A percentile compares a stretch with the other conserved stretches of the same genome.
phyloP scores from a whole-genome alignment of 75 land plant genomes.

The Chamaecyparis obtusa region DNA sequence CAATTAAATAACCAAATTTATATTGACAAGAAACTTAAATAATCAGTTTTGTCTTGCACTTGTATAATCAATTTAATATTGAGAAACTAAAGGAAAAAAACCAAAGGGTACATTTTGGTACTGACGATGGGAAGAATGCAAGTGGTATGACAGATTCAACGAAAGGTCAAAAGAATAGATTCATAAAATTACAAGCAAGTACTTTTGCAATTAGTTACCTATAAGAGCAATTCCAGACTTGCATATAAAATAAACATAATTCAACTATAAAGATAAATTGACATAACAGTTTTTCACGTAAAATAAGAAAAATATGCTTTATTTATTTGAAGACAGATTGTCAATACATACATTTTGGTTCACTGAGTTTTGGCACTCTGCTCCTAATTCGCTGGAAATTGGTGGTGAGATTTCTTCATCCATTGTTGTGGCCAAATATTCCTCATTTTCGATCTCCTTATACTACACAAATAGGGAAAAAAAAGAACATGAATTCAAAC shows the following conservation, averaged over 20 bases:
- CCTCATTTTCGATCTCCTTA: background rate
- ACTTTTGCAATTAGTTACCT: background rate
- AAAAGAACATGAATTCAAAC: background rate
- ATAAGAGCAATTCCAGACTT: background rate
- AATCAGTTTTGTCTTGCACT: no score
- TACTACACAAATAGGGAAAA: background rate
- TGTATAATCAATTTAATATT: no score
- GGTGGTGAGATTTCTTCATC: background rate
- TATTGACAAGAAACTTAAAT: no score
- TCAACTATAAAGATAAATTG: background rate
- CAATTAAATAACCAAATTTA: no score
- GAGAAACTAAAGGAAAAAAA: background rate
- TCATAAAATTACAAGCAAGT: background rate
- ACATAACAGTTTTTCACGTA: background rate
- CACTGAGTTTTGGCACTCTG: background rate
- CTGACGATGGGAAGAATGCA: background rate
- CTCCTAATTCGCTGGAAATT: constrained; percentile 6
- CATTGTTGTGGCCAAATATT: background rate
- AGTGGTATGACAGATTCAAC: background rate
- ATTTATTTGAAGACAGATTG: background rate
- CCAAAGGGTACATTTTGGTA: background rate
- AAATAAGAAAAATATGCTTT: background rate
- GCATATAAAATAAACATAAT: background rate
- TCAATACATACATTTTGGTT: background rate
- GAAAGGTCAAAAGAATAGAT: background rate